Base-by-base conservation (phyloP, 129 eudicot species). In the Lonicera japonica region DNA sequence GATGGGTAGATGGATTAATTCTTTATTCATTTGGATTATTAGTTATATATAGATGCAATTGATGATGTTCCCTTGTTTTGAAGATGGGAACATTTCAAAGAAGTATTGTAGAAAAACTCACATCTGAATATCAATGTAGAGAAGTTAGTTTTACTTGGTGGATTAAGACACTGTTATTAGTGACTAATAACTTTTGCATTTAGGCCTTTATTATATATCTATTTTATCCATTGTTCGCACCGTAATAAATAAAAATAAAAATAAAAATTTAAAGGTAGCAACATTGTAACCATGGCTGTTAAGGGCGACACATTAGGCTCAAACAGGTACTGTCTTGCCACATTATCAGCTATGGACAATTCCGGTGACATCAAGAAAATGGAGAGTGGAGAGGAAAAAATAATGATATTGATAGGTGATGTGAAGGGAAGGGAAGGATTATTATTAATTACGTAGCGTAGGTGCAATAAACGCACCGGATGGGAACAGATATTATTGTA, bases 11-110 rank as follows among this genome's bases (percentile, higher is more conserved):
- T 54, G 47, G n/a, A n/a, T n/a, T n/a, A n/a, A 75, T 71, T 72
- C 69, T 58, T 75, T 66, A 71, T 75, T 80, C 54, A 45, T 60
- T 21, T 54, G 50, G 50, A n/a, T n/a, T n/a, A n/a, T n/a, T n/a
- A n/a, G 4, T 56, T 56, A 47, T 55, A 54, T 57, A 22, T 56
- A 45, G 11, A 51, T 46, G 68, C 54, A 57, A 23, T 21, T 41
- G 48, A 25, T 41, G 48, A 25, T 39, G 40, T 59, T 78, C 69
- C 70, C 69, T 25, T 61, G 66, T 70, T 66, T 46, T 25, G 52
- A 39, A 61, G 53, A 50, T 45, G 71, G 75, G 79, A 38, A 56
- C 22, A 61, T 46, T 12, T 50, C 45, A 60, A 39, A 61, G 14
- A 8, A 18, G 59, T 12, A 17, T 1, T 58, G 63, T 58, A 58